phyloP scores from a whole-genome alignment of 768 basidiomycete species.

The Auricularia sp. region DNA sequence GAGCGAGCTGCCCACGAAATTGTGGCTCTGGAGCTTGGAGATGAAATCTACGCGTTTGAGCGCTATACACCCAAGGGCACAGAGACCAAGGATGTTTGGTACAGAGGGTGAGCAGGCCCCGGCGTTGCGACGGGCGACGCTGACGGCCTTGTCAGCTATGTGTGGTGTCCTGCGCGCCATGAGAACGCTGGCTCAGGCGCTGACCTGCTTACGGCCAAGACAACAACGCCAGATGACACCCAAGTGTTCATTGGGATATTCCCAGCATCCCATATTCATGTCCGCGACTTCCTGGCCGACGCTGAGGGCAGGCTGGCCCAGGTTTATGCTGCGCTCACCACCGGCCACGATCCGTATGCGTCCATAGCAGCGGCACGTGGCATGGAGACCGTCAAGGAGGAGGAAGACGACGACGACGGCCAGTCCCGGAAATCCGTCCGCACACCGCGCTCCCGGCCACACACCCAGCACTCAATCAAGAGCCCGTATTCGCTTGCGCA shows the following conservation, averaged over 20 bases:
- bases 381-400: conserved; percentile 54
- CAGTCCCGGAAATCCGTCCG: conserved; percentile 52
- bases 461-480: conserved; percentile 58
- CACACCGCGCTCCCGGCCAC: conserved; percentile 59
- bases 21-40: conserved; percentile 85
- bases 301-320: conserved; percentile 79
- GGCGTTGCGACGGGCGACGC: neutral
- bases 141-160: conserved; percentile 4
- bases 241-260: conserved; percentile 87
- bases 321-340: conserved; percentile 44
- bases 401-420: conserved; percentile 40
- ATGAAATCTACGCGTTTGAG: conserved; percentile 96
- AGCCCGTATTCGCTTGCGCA: conserved; percentile 62
- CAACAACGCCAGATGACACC: conserved; percentile 16
- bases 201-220: neutral
- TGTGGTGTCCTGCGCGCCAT: neutral
- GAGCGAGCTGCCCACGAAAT: conserved; percentile 19
- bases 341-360: conserved; percentile 4
- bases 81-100: conserved; percentile 79
- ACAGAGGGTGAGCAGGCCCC: conserved; percentile 67
- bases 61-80: conserved; percentile 66
- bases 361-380: conserved; percentile 6
- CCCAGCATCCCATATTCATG: conserved; percentile 77
- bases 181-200: neutral
- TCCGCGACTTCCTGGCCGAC: conserved; percentile 79